Evolutionary conservation across 768 basidiomycete species (phyloP).

Genomic region (Trametes cingulata): DNA sequence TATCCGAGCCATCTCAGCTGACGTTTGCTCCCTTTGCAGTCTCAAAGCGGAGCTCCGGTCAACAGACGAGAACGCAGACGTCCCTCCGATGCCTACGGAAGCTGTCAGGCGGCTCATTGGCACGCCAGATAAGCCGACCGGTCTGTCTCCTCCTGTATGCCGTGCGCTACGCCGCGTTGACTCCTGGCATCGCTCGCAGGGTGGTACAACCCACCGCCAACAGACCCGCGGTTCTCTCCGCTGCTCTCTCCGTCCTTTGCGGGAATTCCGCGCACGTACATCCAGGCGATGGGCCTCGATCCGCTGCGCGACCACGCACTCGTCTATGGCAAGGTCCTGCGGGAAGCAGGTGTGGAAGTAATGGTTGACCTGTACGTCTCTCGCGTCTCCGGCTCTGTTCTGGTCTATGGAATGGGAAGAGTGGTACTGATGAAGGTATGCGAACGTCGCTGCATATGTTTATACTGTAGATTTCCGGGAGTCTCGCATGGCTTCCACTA

Average conservation of each 20-base stretch:
- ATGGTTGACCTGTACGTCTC: conserved; percentile 26
- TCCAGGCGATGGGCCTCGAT: conserved; percentile 29
- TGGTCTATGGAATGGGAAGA: neutral
- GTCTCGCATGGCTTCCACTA: conserved; percentile 8
- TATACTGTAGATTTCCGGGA: conserved; percentile 1
- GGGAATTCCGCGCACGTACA: conserved; percentile 26
- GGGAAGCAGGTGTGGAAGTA: conserved; percentile 25
- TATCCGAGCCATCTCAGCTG: neutral
- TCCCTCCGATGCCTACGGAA: neutral
- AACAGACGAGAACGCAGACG: neutral
- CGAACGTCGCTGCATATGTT: neutral
- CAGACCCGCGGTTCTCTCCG: conserved; percentile 20
- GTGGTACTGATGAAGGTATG: neutral
- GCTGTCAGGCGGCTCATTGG: neutral
- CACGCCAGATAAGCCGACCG: neutral
- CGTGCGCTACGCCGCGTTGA: neutral
- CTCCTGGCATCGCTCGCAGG: neutral
- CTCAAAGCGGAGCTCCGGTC: neutral
- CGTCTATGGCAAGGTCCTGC: conserved; percentile 28
- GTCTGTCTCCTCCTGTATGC: neutral
- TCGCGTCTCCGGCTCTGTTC: too few relatives aligned
- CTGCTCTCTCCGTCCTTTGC: conserved; percentile 23
- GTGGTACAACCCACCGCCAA: neutral
- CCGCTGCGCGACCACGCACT: conserved; percentile 32
- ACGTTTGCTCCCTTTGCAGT: neutral